phyloP scores from a whole-genome alignment of 192 early-diverging fungal genomes.

The Entomortierella beljakovae region DNA sequence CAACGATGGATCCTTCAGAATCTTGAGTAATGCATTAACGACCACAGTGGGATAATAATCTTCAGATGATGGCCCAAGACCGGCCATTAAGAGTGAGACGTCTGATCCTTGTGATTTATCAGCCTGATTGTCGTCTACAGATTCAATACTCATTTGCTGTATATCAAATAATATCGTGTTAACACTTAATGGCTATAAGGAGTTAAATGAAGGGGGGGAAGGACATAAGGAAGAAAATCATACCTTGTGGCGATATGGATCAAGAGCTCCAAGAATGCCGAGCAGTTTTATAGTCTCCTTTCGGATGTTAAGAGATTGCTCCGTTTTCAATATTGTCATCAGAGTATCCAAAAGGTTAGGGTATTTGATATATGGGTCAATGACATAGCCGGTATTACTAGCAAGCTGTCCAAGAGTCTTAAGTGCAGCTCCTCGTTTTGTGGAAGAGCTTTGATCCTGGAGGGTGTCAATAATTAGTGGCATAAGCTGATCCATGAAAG shows the following conservation, averaged over 20 bases:
- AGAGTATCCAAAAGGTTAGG: conserved; percentile 85
- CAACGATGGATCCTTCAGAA: conserved; percentile 84
- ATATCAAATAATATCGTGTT: no score
- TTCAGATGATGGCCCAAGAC: conserved; percentile 84
- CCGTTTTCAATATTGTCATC: conserved; percentile 85
- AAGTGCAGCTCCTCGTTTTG: conserved; percentile 90
- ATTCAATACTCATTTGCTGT: conserved; percentile 62
- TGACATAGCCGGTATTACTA: conserved; percentile 88
- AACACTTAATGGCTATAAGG: no score
- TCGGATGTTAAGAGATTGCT: conserved; percentile 78
- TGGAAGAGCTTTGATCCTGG: conserved; percentile 85
- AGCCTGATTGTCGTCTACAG: conserved; percentile 59
- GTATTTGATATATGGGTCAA: conserved; percentile 90
- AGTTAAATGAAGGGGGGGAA: no score
- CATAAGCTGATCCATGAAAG: conserved; percentile 85
- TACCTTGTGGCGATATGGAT: conserved; percentile 86
- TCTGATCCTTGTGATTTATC: conserved; percentile 68
- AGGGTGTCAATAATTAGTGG: conserved; percentile 90
- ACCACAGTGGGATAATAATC: conserved; percentile 95
- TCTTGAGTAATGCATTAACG: conserved; percentile 88
- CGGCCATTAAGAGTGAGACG: conserved; percentile 66
- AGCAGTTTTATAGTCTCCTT: conserved; percentile 89
- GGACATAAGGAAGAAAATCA: no score
- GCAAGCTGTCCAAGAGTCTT: conserved; percentile 88
- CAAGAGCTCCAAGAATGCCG: conserved; percentile 94